These are phyloP conservation scores for Pezicula neosporulosa DNA, from an alignment of 2,329 filamentous ascomycete species.

Conservation along the genomic window DNA sequence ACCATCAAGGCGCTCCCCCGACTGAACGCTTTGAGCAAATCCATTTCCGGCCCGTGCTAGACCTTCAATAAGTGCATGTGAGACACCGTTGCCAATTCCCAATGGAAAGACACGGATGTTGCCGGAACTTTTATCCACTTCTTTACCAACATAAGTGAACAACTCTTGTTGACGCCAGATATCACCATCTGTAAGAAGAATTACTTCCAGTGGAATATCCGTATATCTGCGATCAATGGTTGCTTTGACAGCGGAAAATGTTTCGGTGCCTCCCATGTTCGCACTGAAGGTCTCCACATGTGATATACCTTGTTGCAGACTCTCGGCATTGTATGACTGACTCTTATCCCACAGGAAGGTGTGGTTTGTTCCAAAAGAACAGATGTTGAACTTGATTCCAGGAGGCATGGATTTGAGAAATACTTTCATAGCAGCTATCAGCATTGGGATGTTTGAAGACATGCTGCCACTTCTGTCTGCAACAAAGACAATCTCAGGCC, in stretches of 20 bases:
- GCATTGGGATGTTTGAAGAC: slow-evolving; percentile 47
- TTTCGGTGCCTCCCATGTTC: slow-evolving; percentile 52
- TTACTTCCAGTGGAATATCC: slow-evolving; percentile 49
- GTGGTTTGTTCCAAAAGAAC: slow-evolving; percentile 54
- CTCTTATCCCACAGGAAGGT: slow-evolving; percentile 47
- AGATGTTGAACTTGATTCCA: slow-evolving; percentile 67
- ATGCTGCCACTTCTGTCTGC: slow-evolving; percentile 71
- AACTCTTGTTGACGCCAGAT: slow-evolving; percentile 44
- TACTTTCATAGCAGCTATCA: slow-evolving; percentile 53
- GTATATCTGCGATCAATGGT: slow-evolving; percentile 38
- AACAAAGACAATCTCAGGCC: slow-evolving; percentile 66
- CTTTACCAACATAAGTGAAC: slow-evolving; percentile 40
- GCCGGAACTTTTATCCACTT: slow-evolving; percentile 36
- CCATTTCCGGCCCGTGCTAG: slow-evolving; percentile 51
- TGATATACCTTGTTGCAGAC: slow-evolving; percentile 37
- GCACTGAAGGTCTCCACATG: slow-evolving; percentile 41
- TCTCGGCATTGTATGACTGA: slow-evolving; percentile 40
- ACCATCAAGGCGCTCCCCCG: slow-evolving; percentile 62
- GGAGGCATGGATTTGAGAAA: slow-evolving; percentile 65
- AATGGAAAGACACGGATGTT: slow-evolving; percentile 50
- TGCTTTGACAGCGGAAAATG: slow-evolving; percentile 41
- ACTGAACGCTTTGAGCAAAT: slow-evolving; percentile 58
- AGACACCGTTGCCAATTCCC: slow-evolving; percentile 48
- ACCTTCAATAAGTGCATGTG: slow-evolving; percentile 51
- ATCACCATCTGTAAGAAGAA: slow-evolving; percentile 55